These are phyloP conservation scores for Solanum hybrid DNA, from an alignment of 305 asterid species.

Conservation along the genomic window DNA sequence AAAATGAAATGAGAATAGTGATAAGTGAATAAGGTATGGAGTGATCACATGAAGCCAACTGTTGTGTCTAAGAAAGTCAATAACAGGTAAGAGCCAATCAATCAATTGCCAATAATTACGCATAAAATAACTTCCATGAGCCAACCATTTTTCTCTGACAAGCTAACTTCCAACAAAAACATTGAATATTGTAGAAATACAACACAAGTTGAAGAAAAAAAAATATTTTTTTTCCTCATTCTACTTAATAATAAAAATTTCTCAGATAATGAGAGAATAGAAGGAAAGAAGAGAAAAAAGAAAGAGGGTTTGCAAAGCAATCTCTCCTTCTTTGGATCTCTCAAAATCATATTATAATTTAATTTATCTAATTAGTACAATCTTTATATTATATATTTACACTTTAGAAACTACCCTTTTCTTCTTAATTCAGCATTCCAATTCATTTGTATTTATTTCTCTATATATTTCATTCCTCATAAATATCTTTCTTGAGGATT, in stretches of 20 bases:
- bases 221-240: background rate
- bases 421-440: constrained; percentile 6
- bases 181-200: constrained; percentile 2
- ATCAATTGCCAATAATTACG: constrained; percentile 39
- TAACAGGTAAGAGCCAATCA: constrained; percentile 28
- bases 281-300: constrained; percentile 8
- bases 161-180: constrained; percentile 16
- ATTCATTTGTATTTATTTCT: background rate
- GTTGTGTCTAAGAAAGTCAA: constrained; percentile 22
- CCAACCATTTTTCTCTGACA: constrained; percentile 19
- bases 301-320: constrained; percentile 27
- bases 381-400: background rate
- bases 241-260: background rate
- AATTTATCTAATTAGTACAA: background rate
- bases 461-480: background rate
- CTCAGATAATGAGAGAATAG: constrained; percentile 8
- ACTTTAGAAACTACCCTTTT: constrained; percentile 4
- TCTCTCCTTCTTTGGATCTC: constrained; percentile 51
- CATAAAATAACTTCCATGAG: constrained; percentile 15
- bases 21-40: background rate
- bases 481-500: constrained; percentile 4
- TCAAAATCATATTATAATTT: constrained; percentile 3
- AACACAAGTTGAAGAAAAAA: background rate
- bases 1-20: background rate
- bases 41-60: constrained; percentile 31